These are phyloP conservation scores for Zymoseptoria tritici DNA, from an alignment of 2,329 filamentous ascomycete genomes.

Conservation along the genomic window DNA sequence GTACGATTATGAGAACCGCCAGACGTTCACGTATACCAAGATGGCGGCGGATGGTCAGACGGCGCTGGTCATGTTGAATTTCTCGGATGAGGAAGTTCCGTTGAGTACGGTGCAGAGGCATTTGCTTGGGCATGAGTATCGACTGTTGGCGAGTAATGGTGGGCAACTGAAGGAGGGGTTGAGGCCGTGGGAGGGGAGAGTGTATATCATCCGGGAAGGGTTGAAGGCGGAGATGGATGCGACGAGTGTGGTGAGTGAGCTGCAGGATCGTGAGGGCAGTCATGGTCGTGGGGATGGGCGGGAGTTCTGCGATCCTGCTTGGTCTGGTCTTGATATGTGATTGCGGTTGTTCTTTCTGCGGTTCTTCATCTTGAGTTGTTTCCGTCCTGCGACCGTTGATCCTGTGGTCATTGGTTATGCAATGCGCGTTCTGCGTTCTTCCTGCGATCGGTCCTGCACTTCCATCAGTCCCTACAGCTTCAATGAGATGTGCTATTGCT, in stretches of 20 bases:
- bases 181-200: conserved; percentile 32
- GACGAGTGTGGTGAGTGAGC: conserved; percentile 5
- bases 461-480: no score
- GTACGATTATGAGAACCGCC: conserved; percentile 44
- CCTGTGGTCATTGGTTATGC: no score
- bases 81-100: conserved; percentile 23
- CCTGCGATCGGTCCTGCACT: no score
- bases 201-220: conserved; percentile 26
- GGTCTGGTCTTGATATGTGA: no score
- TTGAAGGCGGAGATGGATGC: conserved; percentile 1
- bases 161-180: conserved; percentile 20
- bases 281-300: not conserved
- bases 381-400: no score
- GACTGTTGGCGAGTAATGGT: conserved; percentile 41
- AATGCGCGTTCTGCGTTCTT: no score
- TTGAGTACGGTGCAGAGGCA: conserved; percentile 19
- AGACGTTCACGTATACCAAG: conserved; percentile 46
- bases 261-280: conserved; percentile 6
- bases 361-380: not conserved
- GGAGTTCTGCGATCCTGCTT: no score
- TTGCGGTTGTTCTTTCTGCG: not conserved
- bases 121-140: conserved; percentile 15
- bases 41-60: conserved; percentile 21
- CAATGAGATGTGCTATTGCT: no score
- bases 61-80: conserved; percentile 34